These are phyloP conservation scores for Scutellospora calospora DNA, from an alignment of 371 early-diverging fungal genomes.

Conservation along the genomic window DNA sequence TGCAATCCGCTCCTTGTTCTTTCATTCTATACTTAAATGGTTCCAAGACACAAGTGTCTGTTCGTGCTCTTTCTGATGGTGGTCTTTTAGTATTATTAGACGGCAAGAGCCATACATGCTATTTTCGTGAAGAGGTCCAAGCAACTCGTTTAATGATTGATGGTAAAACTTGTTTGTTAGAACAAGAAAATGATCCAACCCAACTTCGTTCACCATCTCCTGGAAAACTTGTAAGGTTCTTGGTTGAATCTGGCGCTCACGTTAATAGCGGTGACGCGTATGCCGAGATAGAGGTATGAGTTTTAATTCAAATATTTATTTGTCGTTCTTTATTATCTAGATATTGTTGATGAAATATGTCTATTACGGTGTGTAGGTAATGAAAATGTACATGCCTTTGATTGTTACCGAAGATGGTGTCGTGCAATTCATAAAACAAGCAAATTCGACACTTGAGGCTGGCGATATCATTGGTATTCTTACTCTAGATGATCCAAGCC, in stretches of 20 bases:
- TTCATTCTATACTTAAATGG: conserved; percentile 87
- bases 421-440: conserved; percentile 90
- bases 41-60: conserved; percentile 81
- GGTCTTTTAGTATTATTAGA: conserved; percentile 92
- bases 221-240: conserved; percentile 95
- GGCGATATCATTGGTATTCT: conserved; percentile 95
- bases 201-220: conserved; percentile 94
- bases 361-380: conserved; percentile 63
- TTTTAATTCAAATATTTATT: not conserved
- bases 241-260: conserved; percentile 92
- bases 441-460: conserved; percentile 85
- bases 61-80: conserved; percentile 89
- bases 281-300: conserved; percentile 91
- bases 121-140: conserved; percentile 90
- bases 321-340: too few species aligned
- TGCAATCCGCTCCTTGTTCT: conserved; percentile 81
- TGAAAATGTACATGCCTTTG: conserved; percentile 99
- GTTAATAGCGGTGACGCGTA: conserved; percentile 91
- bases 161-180: conserved; percentile 91
- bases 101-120: conserved; percentile 91
- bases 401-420: conserved; percentile 90
- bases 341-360: not conserved
- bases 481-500: conserved; percentile 91
- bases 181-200: conserved; percentile 96
- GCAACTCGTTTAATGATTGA: conserved; percentile 91